Evolutionary conservation across 768 basidiomycete species (phyloP), one percentile per base, ranked within the genome.

Genomic region (Favolaschia claudopus): DNA sequence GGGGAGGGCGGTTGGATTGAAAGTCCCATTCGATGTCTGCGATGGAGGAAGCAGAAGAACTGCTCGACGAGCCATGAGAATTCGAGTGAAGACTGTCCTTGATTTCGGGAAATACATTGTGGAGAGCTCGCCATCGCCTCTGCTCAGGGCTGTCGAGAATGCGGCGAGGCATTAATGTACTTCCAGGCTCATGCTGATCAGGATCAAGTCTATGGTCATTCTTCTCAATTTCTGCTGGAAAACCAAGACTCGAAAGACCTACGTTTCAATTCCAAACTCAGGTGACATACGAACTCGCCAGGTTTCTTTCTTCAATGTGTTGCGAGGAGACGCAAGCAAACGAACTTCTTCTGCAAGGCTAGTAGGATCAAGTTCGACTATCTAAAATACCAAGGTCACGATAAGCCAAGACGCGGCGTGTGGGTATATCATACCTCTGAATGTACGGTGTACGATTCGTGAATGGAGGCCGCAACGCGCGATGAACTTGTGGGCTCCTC

Each of bases 261-360:
- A 61, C 60, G 51, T 37, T 45, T 61, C 39, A 19, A 61, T 60
- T n/a, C 38, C 53, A 15, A 37, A 60, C 15, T 51, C 60, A 19
- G 60, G 60, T 12, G 53, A 50, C 7, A 61, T 51, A 1, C 60
- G 39, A 17, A 61, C 49, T 27, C 60, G 43, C 46, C 38, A 45
- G 6, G 49, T 61, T 4, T 48, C 58, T n/a, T 12, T 40, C 2
- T 50, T 40, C 19, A 42, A 12, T 4, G 19, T 28, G 27, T 28
- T 31, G 9, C 44, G 13, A 10, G 59, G 59, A 1, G 53, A 60
- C 24, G 52, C 20, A 36, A 55, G 48, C 15, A 56, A n/a, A 2
- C 45, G 9, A 14, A 61, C 31, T 34, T 61, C 60, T 45, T 60
- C 59, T 13, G 44, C 34, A 0, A 61, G 60, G 20, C 40, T 51